These are phyloP conservation scores for Tolypocladium cylindrosporum DNA, from an alignment of 2,329 filamentous ascomycete species.

Conservation along the genomic window DNA sequence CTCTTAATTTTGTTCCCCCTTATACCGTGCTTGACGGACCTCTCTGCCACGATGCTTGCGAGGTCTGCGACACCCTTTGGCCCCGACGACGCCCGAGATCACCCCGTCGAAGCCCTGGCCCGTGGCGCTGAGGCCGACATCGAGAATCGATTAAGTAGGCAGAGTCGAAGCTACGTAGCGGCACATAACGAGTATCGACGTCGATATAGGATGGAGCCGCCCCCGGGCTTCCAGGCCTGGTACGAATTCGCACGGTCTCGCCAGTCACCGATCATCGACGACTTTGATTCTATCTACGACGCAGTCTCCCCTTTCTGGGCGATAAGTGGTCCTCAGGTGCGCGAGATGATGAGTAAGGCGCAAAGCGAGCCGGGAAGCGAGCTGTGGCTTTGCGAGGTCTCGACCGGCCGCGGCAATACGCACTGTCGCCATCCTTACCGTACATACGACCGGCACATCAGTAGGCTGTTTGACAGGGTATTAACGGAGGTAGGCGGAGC, in stretches of 20 bases:
- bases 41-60: neutral
- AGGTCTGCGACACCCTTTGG: neutral
- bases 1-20: neutral
- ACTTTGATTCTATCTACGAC: slow-evolving; percentile 34
- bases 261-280: slow-evolving; percentile 35
- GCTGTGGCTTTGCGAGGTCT: slow-evolving; percentile 26
- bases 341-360: slow-evolving; percentile 12
- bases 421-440: slow-evolving; percentile 24
- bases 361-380: slow-evolving; percentile 17
- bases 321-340: slow-evolving; percentile 24
- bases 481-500: slow-evolving; percentile 11
- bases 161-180: slow-evolving; percentile 24
- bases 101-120: slow-evolving; percentile 23
- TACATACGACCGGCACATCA: slow-evolving; percentile 22
- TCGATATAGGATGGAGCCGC: slow-evolving; percentile 32
- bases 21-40: neutral
- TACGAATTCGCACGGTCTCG: slow-evolving; percentile 28
- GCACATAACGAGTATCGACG: slow-evolving; percentile 31
- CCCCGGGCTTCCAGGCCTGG: slow-evolving; percentile 36
- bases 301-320: slow-evolving; percentile 29
- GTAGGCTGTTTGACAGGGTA: slow-evolving; percentile 19
- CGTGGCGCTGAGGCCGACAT: slow-evolving; percentile 20
- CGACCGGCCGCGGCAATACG: slow-evolving; percentile 13
- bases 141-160: slow-evolving; percentile 17
- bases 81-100: neutral